Base-by-base conservation (phyloP, 805 yeast genomes). In the Lipomyces starkeyi region DNA sequence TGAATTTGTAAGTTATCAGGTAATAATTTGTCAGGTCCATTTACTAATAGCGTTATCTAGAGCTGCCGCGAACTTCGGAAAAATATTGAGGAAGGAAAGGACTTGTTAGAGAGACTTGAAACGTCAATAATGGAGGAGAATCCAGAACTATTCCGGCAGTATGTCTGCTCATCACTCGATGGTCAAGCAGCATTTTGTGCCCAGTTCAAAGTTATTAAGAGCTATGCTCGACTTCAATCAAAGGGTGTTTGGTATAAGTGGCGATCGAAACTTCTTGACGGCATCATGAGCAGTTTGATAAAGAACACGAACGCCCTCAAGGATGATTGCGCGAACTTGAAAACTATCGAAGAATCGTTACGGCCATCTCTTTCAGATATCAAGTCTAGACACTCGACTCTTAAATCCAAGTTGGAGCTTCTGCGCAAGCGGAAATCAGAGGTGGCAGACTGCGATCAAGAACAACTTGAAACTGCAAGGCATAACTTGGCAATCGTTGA, bases 201-300 rank as follows among this genome's bases (percentile, higher is more conserved):
- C n/a, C 84, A 85, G 67, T 80, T 87, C 60, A 83, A 82, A 66
- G 67, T 83, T 13, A 78, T 87, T 56, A 86, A 86, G 73, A 83
- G 81, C 37, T 84, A 78, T 67, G 81, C 90, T 0, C 80, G 86
- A 37, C 79, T 82, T 37, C 85, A 85, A 73, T 86, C 91, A 0
- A 81, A 80, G 66, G 82, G 81, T 52, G 83, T 84, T 0, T 88
- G 91, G 91, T 85, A 85, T 71, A 84, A 83, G 61, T 88, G 91
- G 92, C 78, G 91, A 68, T 75, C 80, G 13, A 85, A 85, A 68
- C 81, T 87, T 59, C 74, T 84, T 5, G 78, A 80, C 29, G 87
- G 85, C 54, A 78, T 87, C 17, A 73, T 83, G 40, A 75, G 71
- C n/a, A 77, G 71, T 7, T 60, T 76, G 43, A 68, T 67, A 7